Conservation (phyloP, 345 rosid species). For the Lepidium didymum region DNA sequence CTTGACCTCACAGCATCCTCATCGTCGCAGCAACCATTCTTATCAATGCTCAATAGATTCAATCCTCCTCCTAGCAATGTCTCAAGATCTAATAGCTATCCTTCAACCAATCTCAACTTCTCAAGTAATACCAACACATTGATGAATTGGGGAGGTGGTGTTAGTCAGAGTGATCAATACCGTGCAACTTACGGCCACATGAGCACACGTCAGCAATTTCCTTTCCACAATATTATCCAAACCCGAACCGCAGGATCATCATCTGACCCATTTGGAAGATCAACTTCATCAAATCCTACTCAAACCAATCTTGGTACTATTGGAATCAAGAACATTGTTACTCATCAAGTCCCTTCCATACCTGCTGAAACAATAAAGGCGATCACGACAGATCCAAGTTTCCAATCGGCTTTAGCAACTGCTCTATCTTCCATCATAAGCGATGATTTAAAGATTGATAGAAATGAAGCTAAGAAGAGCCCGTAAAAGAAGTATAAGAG, state of each 20-base stretch:
- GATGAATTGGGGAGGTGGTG: slow-evolving; percentile 34
- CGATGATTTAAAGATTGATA: slow-evolving; percentile 22
- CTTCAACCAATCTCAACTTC: slow-evolving; percentile 54
- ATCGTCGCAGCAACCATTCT: slow-evolving; percentile 18
- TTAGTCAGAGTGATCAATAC: slow-evolving; percentile 28
- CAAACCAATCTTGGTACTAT: slow-evolving; percentile 35
- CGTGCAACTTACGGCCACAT: slow-evolving; percentile 14
- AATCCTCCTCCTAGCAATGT: slow-evolving; percentile 6
- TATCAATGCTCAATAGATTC: slow-evolving; percentile 30
- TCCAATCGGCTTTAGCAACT: slow-evolving; percentile 65
- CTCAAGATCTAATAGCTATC: slow-evolving; percentile 22
- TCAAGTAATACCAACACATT: slow-evolving; percentile 35
- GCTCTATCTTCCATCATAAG: slow-evolving; percentile 71
- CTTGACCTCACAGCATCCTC: slow-evolving; percentile 70
- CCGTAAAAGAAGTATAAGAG: slow-evolving; percentile 5
- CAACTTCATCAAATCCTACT: slow-evolving; percentile 8
- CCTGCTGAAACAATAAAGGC: slow-evolving; percentile 50
- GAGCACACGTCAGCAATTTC: slow-evolving; percentile 17
- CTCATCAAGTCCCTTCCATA: slow-evolving; percentile 22
- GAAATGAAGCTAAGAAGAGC: slow-evolving; percentile 16
- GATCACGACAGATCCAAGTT: slow-evolving; percentile 69
- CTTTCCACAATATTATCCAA: slow-evolving; percentile 32
- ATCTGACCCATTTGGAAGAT: slow-evolving; percentile 29
- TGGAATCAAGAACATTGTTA: slow-evolving; percentile 23
- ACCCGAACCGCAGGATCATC: slow-evolving; percentile 21